phyloP scores from a whole-genome alignment of 805 yeast species.

The Nakazawaea holstii region DNA sequence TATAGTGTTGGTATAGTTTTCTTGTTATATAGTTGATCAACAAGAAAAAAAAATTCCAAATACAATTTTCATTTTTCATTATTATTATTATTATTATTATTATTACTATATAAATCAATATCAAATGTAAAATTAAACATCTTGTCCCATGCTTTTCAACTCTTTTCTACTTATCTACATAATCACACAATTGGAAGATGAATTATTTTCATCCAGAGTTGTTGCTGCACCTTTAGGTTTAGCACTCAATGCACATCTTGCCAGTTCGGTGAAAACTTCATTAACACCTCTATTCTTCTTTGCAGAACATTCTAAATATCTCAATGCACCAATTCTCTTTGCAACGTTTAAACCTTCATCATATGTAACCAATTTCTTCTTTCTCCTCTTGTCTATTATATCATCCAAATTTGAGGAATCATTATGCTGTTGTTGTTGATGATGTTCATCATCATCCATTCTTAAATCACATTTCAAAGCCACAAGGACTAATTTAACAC shows the following conservation, averaged over 20 bases:
- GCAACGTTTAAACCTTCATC: constrained; percentile 95
- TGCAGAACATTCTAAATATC: constrained; percentile 96
- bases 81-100: neutral
- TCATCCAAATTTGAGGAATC: constrained; percentile 28
- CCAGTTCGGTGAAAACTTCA: constrained; percentile 98
- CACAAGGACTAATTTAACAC: constrained; percentile 87
- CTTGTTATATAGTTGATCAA: no score
- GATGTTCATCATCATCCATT: constrained; percentile 43
- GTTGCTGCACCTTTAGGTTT: constrained; percentile 73
- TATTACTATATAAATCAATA: neutral
- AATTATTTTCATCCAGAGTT: constrained; percentile 37
- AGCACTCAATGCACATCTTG: constrained; percentile 91
- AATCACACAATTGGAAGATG: constrained; percentile 26
- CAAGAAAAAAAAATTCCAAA: no score
- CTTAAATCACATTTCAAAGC: constrained; percentile 94
- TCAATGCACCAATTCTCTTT: constrained; percentile 84
- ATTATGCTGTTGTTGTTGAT: constrained; percentile 21
- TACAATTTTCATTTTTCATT: neutral
- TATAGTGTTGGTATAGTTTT: no score
- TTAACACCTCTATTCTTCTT: constrained; percentile 97
- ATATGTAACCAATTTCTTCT: constrained; percentile 63
- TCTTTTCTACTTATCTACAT: constrained; percentile 32
- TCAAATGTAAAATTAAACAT: neutral
- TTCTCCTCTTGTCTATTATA: constrained; percentile 19
- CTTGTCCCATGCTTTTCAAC: neutral